Evolutionary conservation across 495 filamentous ascomycete genomes (phyloP), one percentile per base, ranked within the genome.

Genomic region (Rhizodiscina lignyota): DNA sequence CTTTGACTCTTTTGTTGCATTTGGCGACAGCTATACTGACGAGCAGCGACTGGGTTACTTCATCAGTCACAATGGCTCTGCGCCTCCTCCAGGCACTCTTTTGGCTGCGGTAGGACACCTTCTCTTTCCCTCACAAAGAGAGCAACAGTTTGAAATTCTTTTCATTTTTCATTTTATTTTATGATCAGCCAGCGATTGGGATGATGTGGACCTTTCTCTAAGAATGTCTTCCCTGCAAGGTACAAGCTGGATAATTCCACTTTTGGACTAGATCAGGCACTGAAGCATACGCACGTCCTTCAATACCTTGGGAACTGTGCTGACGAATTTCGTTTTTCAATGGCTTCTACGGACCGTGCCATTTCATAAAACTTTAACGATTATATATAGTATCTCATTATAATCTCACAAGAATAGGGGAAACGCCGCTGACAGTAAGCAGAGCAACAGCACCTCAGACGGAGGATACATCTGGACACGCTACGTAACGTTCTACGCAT

Each of bases 21-120:
- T 83, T 48, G 78, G 78, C 21, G 77, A 82, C 52, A 81, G 77
- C 55, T 83, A 75, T 48, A 79, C 75, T 1, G 79, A 83, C 50
- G 77, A 83, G 42, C 65, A 62, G 4, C 68, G 79, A 2, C 46
- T 79, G 15, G 40, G 46, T 1, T 79, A 79, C 43, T 74, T 82
- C 46, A 51, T 60, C 43, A 52, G 38, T 34, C 54, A 79, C 42
- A 64, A 70, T 44, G 68, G 70, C 13, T 46, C 53, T 2, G 59
- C 69, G 0, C 79, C 79, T 4, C 76, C 78, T 5, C 52, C 66
- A 3, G 79, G 80, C 18, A 61, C 55, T 50, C 49, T 55, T 6
- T 47, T 60, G 23, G 59, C 62, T 17, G 48, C 52, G 15, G 63
- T 66, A 58, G 16, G 51, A 36, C 35, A 34, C 21, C 2, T 8